A percentile compares a stretch with the other conserved stretches of the same genome.
These are phyloP conservation scores for Sungouiella thailandica DNA, from an alignment of 805 yeast species.

Conservation along the genomic window DNA sequence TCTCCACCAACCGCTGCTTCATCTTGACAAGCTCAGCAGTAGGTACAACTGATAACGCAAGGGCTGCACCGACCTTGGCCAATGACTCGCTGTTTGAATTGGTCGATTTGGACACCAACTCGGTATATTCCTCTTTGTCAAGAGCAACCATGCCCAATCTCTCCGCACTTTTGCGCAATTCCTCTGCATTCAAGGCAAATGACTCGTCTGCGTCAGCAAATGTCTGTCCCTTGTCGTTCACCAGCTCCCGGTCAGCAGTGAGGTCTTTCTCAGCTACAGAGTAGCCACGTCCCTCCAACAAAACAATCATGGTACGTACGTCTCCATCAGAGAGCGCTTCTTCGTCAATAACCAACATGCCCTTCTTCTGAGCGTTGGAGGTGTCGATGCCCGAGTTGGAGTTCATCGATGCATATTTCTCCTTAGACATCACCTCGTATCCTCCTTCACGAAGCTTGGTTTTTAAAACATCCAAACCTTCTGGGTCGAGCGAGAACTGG, in stretches of 20 bases:
- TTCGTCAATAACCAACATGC: slow-evolving; percentile 2
- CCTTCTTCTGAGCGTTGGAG: slow-evolving; percentile 2
- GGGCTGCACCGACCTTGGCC: slow-evolving; percentile 6
- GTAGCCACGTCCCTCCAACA: slow-evolving; percentile 6
- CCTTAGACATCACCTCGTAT: slow-evolving; percentile 5
- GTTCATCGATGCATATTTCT: slow-evolving; percentile 3
- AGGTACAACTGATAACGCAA: slow-evolving; percentile 10
- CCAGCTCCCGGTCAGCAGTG: no score
- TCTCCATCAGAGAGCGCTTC: background rate
- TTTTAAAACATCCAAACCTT: slow-evolving; percentile 4
- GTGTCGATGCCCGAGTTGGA: background rate
- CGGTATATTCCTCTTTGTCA: slow-evolving; percentile 1
- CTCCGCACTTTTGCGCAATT: slow-evolving; percentile 7
- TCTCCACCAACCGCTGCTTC: slow-evolving; percentile 13
- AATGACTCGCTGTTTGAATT: slow-evolving; percentile 1
- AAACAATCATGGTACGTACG: slow-evolving; percentile 2
- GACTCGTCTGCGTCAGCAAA: slow-evolving; percentile 7
- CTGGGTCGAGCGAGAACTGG: background rate
- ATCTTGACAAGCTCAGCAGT: slow-evolving; percentile 10
- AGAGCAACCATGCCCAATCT: slow-evolving; percentile 9
- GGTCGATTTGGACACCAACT: slow-evolving; percentile 2
- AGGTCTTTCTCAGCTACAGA: background rate
- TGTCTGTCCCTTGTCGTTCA: background rate
- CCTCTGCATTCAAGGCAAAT: slow-evolving; percentile 4
- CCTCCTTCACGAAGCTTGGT: slow-evolving; percentile 4